Base-by-base conservation (phyloP, 441 rosid species). In the Capsella rubella region DNA sequence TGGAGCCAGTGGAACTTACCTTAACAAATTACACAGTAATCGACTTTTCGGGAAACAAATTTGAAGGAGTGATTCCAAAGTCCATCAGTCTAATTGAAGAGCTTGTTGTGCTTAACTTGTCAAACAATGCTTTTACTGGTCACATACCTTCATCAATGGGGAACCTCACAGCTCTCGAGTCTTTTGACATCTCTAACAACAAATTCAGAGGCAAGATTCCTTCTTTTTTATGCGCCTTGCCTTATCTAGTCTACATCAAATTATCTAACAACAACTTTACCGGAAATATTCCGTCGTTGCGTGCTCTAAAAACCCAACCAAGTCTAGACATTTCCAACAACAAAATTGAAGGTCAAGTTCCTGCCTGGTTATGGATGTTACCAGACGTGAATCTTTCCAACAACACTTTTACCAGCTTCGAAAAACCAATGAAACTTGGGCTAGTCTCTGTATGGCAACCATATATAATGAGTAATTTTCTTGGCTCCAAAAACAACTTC, bases 321-420 rank as follows among this genome's bases (percentile, higher is more conserved):
- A 21, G 25, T 21, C 25, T 21, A 21, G 2, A 21, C 21, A 21
- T 21, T 21, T 21, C 21, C 21, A 21, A 21, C 25, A 21, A 21
- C 25, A 21, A 21, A 21, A 21, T 21, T 21, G 25, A 21, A 21
- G 25, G 25, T 21, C 25, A 21, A 21, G 25, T 21, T 21, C 25
- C 25, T 21, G 25, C 25, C 25, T 21, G 25, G 25, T 21, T 21
- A 1, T 21, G 25, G 25, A 21, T 21, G 25, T 21, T 21, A 21
- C 25, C 25, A 21, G 1, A 21, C 25, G 60, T 90, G 10, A 76
- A 86, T 73, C 80, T 87, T 61, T 87, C 95, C 0, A 47, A 31
- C 0, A 90, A 90, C 52, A 28, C 1, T 0, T 67, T 88, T 5
- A 14, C 0, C 0, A 0, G 71, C 28, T 40, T 84, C 0, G 71